Evolutionary conservation across 164 flowering plant genomes (phyloP).

Genomic region (Tetracentron sinense): DNA sequence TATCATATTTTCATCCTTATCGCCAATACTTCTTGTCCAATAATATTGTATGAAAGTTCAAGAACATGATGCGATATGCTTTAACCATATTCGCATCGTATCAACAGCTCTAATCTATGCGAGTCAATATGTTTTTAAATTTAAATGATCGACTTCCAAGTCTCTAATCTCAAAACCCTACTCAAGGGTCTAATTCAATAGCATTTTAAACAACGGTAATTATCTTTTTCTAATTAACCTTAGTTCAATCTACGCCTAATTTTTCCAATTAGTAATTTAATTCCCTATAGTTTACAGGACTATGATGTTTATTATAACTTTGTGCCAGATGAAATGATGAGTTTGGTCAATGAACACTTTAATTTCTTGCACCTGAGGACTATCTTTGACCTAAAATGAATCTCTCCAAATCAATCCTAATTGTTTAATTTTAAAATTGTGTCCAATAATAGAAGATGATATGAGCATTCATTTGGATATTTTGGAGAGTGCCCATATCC

Average conservation of each 20-base stretch:
- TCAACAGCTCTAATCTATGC: not conserved
- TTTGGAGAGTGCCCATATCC: not conserved
- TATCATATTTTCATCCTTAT: no score
- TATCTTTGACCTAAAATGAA: constrained; percentile 6
- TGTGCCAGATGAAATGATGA: not conserved
- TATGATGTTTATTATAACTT: not conserved
- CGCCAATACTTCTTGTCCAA: no score
- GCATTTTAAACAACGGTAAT: no score
- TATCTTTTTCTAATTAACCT: not conserved
- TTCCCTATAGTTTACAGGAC: no score
- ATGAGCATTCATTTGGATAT: no score
- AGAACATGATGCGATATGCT: no score
- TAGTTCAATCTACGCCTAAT: not conserved
- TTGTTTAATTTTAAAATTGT: not conserved
- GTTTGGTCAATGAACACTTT: no score
- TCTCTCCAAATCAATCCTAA: not conserved
- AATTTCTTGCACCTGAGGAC: constrained; percentile 1
- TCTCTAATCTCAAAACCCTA: not conserved
- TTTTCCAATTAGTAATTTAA: not conserved
- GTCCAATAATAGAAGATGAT: no score
- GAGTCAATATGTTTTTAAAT: no score
- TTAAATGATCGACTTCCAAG: not conserved
- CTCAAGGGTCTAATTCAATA: not conserved
- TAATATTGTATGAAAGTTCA: no score
- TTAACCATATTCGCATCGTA: no score